Evolutionary conservation across 495 filamentous ascomycete genomes (phyloP).

Genomic region (Annulohypoxylon stygium): DNA sequence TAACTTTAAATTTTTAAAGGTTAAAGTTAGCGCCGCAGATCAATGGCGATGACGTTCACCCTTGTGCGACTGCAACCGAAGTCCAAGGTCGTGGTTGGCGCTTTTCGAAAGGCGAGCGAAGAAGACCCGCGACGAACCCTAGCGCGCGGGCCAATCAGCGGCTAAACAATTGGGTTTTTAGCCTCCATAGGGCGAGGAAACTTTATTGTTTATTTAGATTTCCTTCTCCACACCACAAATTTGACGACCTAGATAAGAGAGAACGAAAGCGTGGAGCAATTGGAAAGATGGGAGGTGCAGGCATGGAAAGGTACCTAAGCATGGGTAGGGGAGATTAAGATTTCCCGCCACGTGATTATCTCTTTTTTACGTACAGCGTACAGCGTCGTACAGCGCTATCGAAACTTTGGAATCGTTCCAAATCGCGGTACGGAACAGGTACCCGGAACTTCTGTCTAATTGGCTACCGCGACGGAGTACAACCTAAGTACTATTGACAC

Average conservation of each 20-base stretch:
- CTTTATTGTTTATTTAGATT: slow-evolving; percentile 14
- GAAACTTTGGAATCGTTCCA: too few relatives aligned
- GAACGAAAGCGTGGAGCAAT: too few relatives aligned
- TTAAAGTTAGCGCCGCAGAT: slow-evolving; percentile 40
- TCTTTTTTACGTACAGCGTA: not conserved
- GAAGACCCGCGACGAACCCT: not conserved
- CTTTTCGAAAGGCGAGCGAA: too few relatives aligned
- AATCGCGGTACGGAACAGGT: slow-evolving; percentile 7
- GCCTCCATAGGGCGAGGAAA: slow-evolving; percentile 8
- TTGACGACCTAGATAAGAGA: slow-evolving; percentile 8
- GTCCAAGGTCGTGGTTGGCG: not conserved
- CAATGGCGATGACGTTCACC: slow-evolving; percentile 30
- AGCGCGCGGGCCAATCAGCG: slow-evolving; percentile 19
- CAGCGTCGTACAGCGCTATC: too few relatives aligned
- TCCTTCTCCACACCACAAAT: slow-evolving; percentile 12
- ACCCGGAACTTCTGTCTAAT: slow-evolving; percentile 2
- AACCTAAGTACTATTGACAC: not conserved
- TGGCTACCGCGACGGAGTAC: not conserved
- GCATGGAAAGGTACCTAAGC: too few relatives aligned
- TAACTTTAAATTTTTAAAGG: slow-evolving; percentile 40
- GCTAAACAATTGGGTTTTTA: slow-evolving; percentile 1
- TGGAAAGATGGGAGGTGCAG: too few relatives aligned
- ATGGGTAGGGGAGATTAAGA: slow-evolving; percentile 1
- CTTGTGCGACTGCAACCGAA: slow-evolving; percentile 13
- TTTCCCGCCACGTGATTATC: not conserved